Evolutionary conservation across 768 basidiomycete genomes (phyloP), one percentile per base, ranked within the genome.

Genomic region (Pulveroboletus sp.): DNA sequence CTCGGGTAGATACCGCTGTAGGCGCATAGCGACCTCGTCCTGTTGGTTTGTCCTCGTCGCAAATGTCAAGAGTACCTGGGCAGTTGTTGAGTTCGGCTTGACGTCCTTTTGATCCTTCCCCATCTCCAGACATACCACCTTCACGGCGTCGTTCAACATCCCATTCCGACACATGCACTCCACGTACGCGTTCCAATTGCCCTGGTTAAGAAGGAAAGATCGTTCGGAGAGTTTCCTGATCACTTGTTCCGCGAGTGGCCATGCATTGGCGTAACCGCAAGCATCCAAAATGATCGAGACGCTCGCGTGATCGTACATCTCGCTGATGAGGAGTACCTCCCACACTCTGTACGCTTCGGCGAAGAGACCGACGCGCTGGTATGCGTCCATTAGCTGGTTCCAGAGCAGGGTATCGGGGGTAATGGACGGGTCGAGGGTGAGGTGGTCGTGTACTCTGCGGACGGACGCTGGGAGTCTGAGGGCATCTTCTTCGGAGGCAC

Each of bases 361-460:
- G 53, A 84, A 87, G 51, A 81, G 82, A 5, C 81, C 82, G 7
- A 84, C 74, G n/a, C 83, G 83, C 58, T 88, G 83, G 67, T 94
- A 97, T 1, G 89, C 83, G 65, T 90, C 81, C 87, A 96, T 90
- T 53, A 96, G 71, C 59, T 89, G 81, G 63, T 93, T 94, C 78
- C 87, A 84, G 11, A 92, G 73, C 3, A 72, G 66, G 11, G 72
- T 68, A 57, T 92, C 85, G 3, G 90, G 86, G 8, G 83, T 76
- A 49, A 93, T 69, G n/a, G 80, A 76, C 13, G 85, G 75, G 60
- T 93, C 90, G 37, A 93, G 73, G n/a, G 82, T 84, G 61, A 95
- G 75, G 49, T 81, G 73, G 51, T 87, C 80, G 64, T 94, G 90
- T 8, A 84, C 75, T 8, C 82, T 79, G 21, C 81, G 79, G 37